phyloP scores from a whole-genome alignment of 2,329 filamentous ascomycete genomes.

The Atkinsonella texensis region DNA sequence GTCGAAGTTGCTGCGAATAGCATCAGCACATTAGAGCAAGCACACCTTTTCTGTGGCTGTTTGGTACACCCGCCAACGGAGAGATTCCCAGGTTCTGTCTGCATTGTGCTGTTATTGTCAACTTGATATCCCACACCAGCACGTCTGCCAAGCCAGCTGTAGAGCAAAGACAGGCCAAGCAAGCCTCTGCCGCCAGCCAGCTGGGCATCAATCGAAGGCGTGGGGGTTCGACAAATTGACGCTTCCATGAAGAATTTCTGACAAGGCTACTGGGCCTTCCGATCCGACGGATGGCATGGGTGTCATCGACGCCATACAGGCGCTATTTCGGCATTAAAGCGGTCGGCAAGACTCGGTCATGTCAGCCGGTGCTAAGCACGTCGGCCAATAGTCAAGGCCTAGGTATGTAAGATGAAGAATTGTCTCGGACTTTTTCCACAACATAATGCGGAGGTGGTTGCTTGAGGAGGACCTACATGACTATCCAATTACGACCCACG shows the following conservation, averaged over 20 bases:
- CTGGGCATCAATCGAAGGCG: not conserved
- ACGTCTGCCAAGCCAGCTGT: not conserved
- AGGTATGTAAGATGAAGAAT: too few species aligned
- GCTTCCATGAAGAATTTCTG: not conserved
- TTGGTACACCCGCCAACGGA: not conserved
- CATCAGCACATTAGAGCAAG: too few species aligned
- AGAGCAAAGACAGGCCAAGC: not conserved
- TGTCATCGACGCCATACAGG: not conserved
- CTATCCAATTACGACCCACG: too few species aligned
- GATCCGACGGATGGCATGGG: not conserved
- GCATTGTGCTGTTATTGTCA: too few species aligned
- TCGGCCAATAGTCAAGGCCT: too few species aligned
- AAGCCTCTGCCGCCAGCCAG: constrained; percentile 1
- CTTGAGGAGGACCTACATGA: too few species aligned
- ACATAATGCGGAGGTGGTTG: too few species aligned
- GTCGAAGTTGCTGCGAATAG: too few species aligned
- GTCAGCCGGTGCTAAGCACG: not conserved
- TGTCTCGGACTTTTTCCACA: too few species aligned
- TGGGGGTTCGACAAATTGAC: not conserved
- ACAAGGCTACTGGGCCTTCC: not conserved
- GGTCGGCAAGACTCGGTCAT: not conserved
- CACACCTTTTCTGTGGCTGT: not conserved
- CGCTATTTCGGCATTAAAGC: not conserved
- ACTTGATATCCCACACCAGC: not conserved
- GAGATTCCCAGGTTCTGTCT: not conserved